Evolutionary conservation across 2,329 filamentous ascomycete genomes (phyloP).

Genomic region (Pseudofabraea citricarpa): DNA sequence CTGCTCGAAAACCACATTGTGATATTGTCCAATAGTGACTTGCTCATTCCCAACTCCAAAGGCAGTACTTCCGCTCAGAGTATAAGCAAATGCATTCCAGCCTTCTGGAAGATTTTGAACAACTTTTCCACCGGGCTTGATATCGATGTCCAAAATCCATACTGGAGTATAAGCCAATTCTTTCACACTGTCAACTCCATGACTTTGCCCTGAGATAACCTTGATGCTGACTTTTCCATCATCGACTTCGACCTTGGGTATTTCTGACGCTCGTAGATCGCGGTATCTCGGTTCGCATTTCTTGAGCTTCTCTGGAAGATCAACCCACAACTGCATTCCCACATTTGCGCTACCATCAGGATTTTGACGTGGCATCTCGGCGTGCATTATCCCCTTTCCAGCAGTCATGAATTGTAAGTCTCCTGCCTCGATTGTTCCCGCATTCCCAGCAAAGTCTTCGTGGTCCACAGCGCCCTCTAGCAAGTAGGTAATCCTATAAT

Average conservation of each 20-base stretch:
- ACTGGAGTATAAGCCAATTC: conserved; percentile 95
- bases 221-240: conserved; percentile 74
- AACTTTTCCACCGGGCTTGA: conserved; percentile 74
- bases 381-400: conserved; percentile 85
- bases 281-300: conserved; percentile 87
- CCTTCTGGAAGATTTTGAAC: conserved; percentile 69
- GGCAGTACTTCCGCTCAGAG: conserved; percentile 65
- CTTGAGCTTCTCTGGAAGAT: conserved; percentile 78
- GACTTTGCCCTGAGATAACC: conserved; percentile 81
- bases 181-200: conserved; percentile 80
- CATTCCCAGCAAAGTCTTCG: conserved; percentile 85
- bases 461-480: conserved; percentile 83
- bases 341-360: conserved; percentile 72
- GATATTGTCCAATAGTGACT: conserved; percentile 60
- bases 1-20: conserved; percentile 86
- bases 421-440: conserved; percentile 78
- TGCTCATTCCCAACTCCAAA: conserved; percentile 51
- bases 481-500: conserved; percentile 88
- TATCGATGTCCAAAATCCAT: conserved; percentile 84
- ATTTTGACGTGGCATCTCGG: conserved; percentile 86
- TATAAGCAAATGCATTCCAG: conserved; percentile 91
- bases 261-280: conserved; percentile 73
- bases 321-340: conserved; percentile 94
- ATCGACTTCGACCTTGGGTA: conserved; percentile 69
- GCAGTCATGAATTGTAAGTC: conserved; percentile 98